Percentiles rank a stretch among this genome's conserved stretches.
phyloP scores from a whole-genome alignment of 441 rosid genomes.

The Sinapis alba region DNA sequence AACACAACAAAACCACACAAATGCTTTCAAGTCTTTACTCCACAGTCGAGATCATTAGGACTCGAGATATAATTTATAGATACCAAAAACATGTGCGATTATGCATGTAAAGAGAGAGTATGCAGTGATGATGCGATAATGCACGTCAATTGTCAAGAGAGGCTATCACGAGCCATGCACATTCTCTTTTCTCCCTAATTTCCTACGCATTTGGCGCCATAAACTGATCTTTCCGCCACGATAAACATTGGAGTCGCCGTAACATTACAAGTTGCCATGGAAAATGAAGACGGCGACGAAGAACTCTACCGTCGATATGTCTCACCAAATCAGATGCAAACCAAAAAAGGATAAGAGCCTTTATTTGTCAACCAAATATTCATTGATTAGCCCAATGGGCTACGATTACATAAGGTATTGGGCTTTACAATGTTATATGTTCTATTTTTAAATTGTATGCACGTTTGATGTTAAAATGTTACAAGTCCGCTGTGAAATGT shows the following conservation, averaged over 20 bases:
- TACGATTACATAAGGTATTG: too few species aligned
- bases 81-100: constrained; percentile 87
- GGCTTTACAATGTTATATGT: too few species aligned
- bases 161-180: background rate
- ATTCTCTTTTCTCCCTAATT: background rate
- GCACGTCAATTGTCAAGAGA: background rate
- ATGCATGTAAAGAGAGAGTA: constrained; percentile 75
- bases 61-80: background rate
- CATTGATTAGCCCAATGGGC: too few species aligned
- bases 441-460: too few species aligned
- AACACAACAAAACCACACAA: background rate
- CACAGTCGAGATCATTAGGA: background rate
- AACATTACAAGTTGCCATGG: background rate
- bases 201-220: background rate
- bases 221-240: background rate
- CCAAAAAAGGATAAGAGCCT: too few species aligned
- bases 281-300: background rate
- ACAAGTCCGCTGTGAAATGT: too few species aligned
- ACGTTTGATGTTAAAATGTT: background rate
- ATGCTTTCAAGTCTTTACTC: background rate
- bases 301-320: background rate
- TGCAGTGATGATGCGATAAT: constrained; percentile 45
- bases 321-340: background rate
- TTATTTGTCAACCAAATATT: too few species aligned
- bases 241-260: background rate